Conservation (phyloP, 352 stramenopile species). For the Phytophthora crassamura region DNA sequence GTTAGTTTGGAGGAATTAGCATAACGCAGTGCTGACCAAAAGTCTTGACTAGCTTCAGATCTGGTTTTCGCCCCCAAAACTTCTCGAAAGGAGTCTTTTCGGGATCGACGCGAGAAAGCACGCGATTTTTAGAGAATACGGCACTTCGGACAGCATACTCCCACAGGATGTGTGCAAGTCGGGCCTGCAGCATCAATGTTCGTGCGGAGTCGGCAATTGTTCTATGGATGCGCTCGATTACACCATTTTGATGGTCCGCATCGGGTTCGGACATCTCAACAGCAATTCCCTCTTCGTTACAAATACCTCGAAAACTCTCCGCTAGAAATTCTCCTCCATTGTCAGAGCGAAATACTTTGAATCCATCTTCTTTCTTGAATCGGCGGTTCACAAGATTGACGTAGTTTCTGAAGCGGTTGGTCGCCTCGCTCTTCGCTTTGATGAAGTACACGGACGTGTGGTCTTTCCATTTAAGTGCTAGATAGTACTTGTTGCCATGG, state of each 20-base stretch:
- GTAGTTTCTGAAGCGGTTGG: background rate
- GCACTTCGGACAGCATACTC: conserved; percentile 10
- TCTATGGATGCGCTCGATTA: conserved; percentile 7
- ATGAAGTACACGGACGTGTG: conserved; percentile 5
- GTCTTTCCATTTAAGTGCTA: conserved; percentile 2
- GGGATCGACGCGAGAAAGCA: background rate
- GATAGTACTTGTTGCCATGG: conserved; percentile 8
- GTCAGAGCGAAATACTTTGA: conserved; percentile 7
- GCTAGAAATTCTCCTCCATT: conserved; percentile 12
- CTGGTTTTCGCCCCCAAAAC: conserved; percentile 14
- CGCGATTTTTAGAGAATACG: background rate
- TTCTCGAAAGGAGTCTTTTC: conserved; percentile 4
- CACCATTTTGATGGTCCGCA: conserved; percentile 8
- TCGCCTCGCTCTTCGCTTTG: background rate
- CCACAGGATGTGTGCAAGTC: conserved; percentile 7
- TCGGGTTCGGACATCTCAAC: conserved; percentile 6
- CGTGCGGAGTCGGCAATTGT: conserved; percentile 1
- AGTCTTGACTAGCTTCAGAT: conserved; percentile 2
- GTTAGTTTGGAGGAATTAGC: conserved; percentile 1
- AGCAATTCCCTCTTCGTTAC: background rate
- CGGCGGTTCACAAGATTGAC: background rate
- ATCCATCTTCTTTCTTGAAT: background rate
- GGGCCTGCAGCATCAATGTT: background rate
- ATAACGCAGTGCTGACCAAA: conserved; percentile 15
- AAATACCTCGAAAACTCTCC: conserved; percentile 3